phyloP scores from a whole-genome alignment of 2,329 filamentous ascomycete species.

The Diaporthe vexans region DNA sequence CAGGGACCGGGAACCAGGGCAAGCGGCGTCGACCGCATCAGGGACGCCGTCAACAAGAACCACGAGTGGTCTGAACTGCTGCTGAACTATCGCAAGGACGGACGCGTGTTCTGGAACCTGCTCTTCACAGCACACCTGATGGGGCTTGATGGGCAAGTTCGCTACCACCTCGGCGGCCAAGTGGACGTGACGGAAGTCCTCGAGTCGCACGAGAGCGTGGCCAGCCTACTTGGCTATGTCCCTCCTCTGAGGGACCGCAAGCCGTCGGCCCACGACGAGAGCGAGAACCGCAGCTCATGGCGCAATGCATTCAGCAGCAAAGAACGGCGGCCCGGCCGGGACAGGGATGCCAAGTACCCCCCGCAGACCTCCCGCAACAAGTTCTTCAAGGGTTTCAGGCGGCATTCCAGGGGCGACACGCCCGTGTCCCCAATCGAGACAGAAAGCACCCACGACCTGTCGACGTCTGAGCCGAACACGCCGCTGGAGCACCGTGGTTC shows the following conservation, averaged over 20 bases:
- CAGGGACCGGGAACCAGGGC: slow-evolving; percentile 25
- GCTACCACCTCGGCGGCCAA: slow-evolving; percentile 35
- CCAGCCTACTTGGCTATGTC: slow-evolving; percentile 5
- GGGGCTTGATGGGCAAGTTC: neutral
- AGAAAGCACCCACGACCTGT: neutral
- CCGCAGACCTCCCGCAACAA: slow-evolving; percentile 35
- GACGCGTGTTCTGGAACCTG: slow-evolving; percentile 35
- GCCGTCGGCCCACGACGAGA: neutral
- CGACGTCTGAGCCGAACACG: slow-evolving; percentile 31
- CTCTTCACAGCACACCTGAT: slow-evolving; percentile 31
- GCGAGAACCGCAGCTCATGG: slow-evolving; percentile 17
- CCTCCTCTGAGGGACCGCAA: slow-evolving; percentile 4
- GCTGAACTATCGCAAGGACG: slow-evolving; percentile 31
- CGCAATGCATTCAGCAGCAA: neutral
- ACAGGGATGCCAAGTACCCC: slow-evolving; percentile 27
- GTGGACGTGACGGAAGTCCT: slow-evolving; percentile 38
- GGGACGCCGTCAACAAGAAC: slow-evolving; percentile 19
- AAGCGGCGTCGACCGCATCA: slow-evolving; percentile 35
- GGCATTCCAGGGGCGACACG: neutral
- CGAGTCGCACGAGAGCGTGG: slow-evolving; percentile 23
- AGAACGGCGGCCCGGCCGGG: neutral
- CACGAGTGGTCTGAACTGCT: slow-evolving; percentile 37
- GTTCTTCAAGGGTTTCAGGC: slow-evolving; percentile 32
- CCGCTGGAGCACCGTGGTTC: slow-evolving; percentile 12
- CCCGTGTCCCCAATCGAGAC: slow-evolving; percentile 3